Evolutionary conservation across 1,139 yeast species (phyloP), one percentile per base, ranked within the genome.

Genomic region (Yamadazyma oceani): DNA sequence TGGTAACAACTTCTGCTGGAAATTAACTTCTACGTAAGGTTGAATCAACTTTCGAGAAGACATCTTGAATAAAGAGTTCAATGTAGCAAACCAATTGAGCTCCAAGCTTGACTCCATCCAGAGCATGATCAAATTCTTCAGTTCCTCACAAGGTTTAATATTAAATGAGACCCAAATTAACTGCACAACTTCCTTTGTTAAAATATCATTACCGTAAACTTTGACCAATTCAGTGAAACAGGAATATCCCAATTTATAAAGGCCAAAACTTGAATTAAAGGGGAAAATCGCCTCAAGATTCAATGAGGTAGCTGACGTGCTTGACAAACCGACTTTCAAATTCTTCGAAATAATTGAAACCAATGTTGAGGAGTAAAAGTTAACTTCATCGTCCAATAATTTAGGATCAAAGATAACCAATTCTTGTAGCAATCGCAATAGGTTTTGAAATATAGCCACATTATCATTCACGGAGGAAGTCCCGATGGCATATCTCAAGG

Each of bases 151-250:
- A 4, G 76, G 76, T 35, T 59, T 58, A 34, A 67, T 51, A 38
- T 69, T 65, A 70, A 71, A 64, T 10, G 73, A 64, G 6, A 66
- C 64, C 75, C 76, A 71, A 14, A 68, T 55, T 38, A 70, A 55
- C 37, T 58, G 62, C 11, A 64, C 55, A 1, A 65, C 58, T n/a
- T 66, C 69, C 36, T 63, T 65, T n/a, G 55, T 54, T 27, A 71
- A 50, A 3, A 66, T 44, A 15, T 51, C 53, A 10, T 57, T 58
- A 0, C 75, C 75, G 32, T 51, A 58, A 9, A 71, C 62, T 43
- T 71, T 71, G 17, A 71, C 54, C 32, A 70, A 49, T 40, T 69
- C 75, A 19, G 58, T 58, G 41, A 65, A 67, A 39, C 75, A 69
- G 21, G 57, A 62, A 43, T 64, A 70, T 1, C 75, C 72, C 5